Evolutionary conservation across 2,329 filamentous ascomycete genomes (phyloP).

Genomic region (Ophidiomyces ophidiicola): DNA sequence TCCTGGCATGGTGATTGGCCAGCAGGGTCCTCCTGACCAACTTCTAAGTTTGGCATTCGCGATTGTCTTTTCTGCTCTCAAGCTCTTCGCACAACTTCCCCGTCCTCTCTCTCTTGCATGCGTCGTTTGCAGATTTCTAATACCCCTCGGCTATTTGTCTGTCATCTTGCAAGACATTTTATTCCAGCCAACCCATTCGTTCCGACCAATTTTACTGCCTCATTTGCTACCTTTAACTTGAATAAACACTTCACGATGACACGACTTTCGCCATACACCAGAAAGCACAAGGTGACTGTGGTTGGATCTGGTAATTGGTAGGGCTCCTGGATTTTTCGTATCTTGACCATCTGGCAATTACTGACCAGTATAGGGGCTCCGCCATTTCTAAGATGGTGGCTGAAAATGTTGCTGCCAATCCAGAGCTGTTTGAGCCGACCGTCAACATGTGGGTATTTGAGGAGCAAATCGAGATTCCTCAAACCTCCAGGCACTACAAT

Average conservation of each 20-base stretch:
- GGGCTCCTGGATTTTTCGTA: constrained; percentile 17
- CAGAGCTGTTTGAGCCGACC: constrained; percentile 69
- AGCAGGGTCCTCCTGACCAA: no score
- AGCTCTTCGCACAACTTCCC: no score
- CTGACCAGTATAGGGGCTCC: constrained; percentile 55
- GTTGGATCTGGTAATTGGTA: constrained; percentile 96
- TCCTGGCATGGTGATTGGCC: constrained; percentile 1
- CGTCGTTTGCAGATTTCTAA: background rate
- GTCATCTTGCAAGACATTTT: no score
- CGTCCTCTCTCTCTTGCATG: background rate
- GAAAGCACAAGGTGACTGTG: constrained; percentile 85
- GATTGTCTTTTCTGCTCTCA: no score
- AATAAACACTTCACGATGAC: constrained; percentile 32
- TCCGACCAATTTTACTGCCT: constrained; percentile 1
- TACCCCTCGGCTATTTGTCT: no score
- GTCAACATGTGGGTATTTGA: constrained; percentile 99
- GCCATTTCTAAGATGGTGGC: constrained; percentile 95
- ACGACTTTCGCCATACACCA: constrained; percentile 41
- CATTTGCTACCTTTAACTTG: no score
- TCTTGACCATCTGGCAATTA: background rate
- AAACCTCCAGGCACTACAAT: constrained; percentile 62
- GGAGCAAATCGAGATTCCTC: constrained; percentile 66
- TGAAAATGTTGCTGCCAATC: constrained; percentile 71
- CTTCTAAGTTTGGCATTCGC: no score
- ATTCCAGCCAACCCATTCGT: no score